Conservation (phyloP, 192 early-diverging fungal genomes). For the Coemansia sp. region DNA sequence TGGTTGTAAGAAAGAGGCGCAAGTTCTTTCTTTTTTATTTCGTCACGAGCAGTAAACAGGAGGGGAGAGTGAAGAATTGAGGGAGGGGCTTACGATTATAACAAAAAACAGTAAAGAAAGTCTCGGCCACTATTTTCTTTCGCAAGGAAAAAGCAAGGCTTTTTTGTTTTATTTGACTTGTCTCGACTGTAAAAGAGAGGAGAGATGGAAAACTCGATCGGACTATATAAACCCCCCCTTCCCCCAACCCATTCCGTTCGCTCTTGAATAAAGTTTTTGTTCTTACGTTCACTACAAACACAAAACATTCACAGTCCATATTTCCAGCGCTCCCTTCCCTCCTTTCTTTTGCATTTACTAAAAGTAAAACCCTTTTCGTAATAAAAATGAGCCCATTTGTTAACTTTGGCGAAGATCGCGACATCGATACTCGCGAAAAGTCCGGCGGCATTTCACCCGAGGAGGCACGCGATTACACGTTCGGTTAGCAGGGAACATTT, state of each 20-base stretch:
- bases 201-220: no score
- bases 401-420: slow-evolving; percentile 35
- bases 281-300: no score
- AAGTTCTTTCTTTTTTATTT: no score
- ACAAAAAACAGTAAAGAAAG: background rate
- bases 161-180: no score
- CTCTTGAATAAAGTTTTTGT: no score
- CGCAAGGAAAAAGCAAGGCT: background rate
- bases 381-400: slow-evolving; percentile 22
- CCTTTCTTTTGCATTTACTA: background rate
- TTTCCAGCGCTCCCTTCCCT: background rate
- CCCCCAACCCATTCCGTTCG: no score
- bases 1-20: no score
- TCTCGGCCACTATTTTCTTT: background rate
- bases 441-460: slow-evolving; percentile 39
- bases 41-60: no score
- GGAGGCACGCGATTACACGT: slow-evolving; percentile 46
- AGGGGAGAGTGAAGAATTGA: background rate
- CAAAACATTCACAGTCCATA: background rate
- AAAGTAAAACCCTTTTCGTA: background rate
- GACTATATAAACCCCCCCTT: no score
- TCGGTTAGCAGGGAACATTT: background rate
- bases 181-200: no score
- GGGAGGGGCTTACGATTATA: background rate
- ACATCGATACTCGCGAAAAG: slow-evolving; percentile 50